Base-by-base conservation (phyloP, 148 eudicot genomes). In the Rhododendron griersonianum region DNA sequence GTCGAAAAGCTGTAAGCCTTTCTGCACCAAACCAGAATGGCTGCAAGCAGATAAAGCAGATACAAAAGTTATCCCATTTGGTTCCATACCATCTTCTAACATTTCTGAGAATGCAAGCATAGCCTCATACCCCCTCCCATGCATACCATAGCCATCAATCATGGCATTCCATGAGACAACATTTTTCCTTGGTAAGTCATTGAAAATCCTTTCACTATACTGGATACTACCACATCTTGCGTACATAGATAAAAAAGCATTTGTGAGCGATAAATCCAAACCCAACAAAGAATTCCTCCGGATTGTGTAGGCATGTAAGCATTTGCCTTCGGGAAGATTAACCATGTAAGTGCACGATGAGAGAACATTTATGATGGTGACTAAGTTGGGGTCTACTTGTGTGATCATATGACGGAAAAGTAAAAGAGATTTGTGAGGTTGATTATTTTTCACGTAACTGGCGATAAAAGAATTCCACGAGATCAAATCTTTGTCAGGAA, bases 201-300 rank as follows among this genome's bases (percentile, higher is more conserved):
- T 83, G 51, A 92, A 92, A 21, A 92, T 86, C 37, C 77, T 83
- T 79, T 88, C 90, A 16, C 93, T 91, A 61, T 80, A 82, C 48
- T 83, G 55, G 87, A 92, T 85, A 48, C 81, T 86, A 48, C 93
- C 93, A 85, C 92, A 93, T 86, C 91, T 89, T 63, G 91, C 90
- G 85, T 93, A 93, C 94, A 91, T 91, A 9, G 90, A 87, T 84
- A 92, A 21, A 69, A 92, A 83, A 19, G 92, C 91, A 82, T 90
- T 91, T 30, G 84, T 87, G 16, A 91, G 84, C 37, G 89, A 83
- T 67, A 89, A 67, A 51, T 91, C 89, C 63, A 82, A 84, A 45
- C 83, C 85, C 75, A 85, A 76, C 15, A 85, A 88, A 65, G 78
- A 88, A 25, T 80, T 57, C 87, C 76, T 89, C 16, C 92, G 87